A percentile compares a stretch with the other conserved stretches of the same genome.
Conservation (phyloP, 75 land plant genomes). For the Adiantum capillusveneris region DNA sequence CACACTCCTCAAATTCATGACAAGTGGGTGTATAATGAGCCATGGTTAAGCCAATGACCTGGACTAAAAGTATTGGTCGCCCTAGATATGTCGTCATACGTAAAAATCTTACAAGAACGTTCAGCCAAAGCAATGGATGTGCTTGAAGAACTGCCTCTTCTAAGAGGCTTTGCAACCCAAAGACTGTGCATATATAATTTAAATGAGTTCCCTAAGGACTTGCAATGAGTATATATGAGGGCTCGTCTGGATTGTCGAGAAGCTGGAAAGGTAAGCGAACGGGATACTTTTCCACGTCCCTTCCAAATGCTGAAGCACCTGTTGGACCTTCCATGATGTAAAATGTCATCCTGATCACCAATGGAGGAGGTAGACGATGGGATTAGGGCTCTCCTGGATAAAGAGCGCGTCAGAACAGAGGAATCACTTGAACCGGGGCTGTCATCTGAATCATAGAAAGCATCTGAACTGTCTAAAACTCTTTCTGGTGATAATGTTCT, state of each 20-base stretch:
- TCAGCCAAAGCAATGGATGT: neutral
- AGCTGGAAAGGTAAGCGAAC: neutral
- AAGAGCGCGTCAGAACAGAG: neutral
- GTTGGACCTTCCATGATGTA: neutral
- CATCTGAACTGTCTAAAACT: neutral
- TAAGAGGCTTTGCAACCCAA: neutral
- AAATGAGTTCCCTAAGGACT: neutral
- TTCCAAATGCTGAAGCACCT: neutral
- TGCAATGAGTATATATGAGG: neutral
- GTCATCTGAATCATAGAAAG: neutral
- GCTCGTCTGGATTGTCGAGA: neutral
- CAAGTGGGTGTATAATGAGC: no score
- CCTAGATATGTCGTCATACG: slow-evolving; percentile 49
- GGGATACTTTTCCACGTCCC: neutral
- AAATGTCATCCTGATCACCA: neutral
- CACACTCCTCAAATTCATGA: neutral
- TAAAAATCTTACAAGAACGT: slow-evolving; percentile 58
- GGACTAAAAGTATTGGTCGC: slow-evolving; percentile 63
- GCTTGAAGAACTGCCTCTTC: neutral
- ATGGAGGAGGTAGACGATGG: neutral
- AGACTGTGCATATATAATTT: neutral
- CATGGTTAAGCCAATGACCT: no score
- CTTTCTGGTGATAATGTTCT: neutral
- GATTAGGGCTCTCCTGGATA: neutral
- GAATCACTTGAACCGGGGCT: neutral